Evolutionary conservation across 1,284 basidiomycete genomes (phyloP), one percentile per base, ranked within the genome.

Genomic region (Sporisorium scitamineum): DNA sequence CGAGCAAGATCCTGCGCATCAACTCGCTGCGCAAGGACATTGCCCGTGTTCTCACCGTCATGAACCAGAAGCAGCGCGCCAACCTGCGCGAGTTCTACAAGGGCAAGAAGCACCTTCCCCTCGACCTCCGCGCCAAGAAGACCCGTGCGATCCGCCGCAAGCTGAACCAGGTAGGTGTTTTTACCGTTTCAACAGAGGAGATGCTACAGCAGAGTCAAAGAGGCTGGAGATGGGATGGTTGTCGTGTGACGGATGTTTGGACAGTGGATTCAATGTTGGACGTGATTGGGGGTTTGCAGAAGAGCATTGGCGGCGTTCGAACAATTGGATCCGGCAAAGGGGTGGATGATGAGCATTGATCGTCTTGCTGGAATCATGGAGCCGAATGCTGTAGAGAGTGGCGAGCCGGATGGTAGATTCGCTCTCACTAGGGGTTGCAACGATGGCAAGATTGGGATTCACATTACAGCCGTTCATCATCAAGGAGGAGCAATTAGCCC

Each of bases 61-160:
- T 93, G 89, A 98, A 97, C 92, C 92, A 94, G 87, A 99, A 99
- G 89, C 92, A 93, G 85, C 93, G 97, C 83, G 92, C 94, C 89
- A 95, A 96, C 89, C 91, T 98, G 81, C 93, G 94, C 77, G 95
- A 98, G 88, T 94, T 92, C 89, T 98, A 98, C 93, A 96, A 95
- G 90, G 89, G 89, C 87, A 97, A 98, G 92, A 97, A 95, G 87
- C 94, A 94, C 89, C 88, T 93, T 77, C 97, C 97, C 80, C 94
- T 99, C 80, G 97, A 99, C 89, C 92, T 99, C 86, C 94, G 97
- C 80, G 87, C 91, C 82, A 99, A 99, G 93, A 95, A 93, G 92
- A 99, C 97, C 79, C 93, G 97, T 83, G 97, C 97, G 68, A 97
- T 99, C 90, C 91, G 97, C 86, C 91, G 96, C 88, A 91, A 94